Evolutionary conservation across 306 rosid species (phyloP).

Genomic region (Lathyrus tuberosus): DNA sequence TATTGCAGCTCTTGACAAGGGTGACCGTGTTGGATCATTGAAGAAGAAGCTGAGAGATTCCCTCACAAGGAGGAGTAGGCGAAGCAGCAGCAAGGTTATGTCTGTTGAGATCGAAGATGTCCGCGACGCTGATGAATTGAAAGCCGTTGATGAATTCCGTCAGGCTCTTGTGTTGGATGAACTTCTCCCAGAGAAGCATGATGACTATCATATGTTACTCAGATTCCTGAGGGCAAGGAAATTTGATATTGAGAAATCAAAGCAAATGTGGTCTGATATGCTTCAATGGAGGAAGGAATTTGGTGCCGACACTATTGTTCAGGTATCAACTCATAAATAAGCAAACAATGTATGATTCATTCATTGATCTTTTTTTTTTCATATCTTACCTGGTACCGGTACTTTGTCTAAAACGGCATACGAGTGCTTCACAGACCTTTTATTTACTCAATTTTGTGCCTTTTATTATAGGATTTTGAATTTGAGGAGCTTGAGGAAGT

Average conservation of each 20-base stretch:
- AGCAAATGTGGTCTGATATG: slow-evolving; percentile 96
- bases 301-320: slow-evolving; percentile 67
- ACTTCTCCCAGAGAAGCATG: slow-evolving; percentile 76
- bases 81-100: slow-evolving; percentile 77
- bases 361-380: not conserved
- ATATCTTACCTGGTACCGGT: too few species aligned
- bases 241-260: slow-evolving; percentile 79
- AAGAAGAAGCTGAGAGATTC: slow-evolving; percentile 68
- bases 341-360: not conserved
- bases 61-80: slow-evolving; percentile 59
- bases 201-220: slow-evolving; percentile 88
- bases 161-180: slow-evolving; percentile 77
- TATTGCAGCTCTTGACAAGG: slow-evolving; percentile 53
- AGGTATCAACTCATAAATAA: slow-evolving; percentile 48
- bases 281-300: slow-evolving; percentile 89
- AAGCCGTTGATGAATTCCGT: slow-evolving; percentile 74
- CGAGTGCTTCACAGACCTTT: too few species aligned
- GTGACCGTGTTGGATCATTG: slow-evolving; percentile 58
- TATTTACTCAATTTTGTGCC: not conserved
- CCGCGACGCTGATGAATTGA: slow-evolving; percentile 63
- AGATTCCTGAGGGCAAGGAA: slow-evolving; percentile 91
- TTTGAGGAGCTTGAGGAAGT: slow-evolving; percentile 78
- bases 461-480: slow-evolving; percentile 65
- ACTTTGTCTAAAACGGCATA: too few species aligned
- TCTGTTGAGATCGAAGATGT: slow-evolving; percentile 79